phyloP scores from a whole-genome alignment of 23 red algal genomes.

The Gracilariopsis chorda region DNA sequence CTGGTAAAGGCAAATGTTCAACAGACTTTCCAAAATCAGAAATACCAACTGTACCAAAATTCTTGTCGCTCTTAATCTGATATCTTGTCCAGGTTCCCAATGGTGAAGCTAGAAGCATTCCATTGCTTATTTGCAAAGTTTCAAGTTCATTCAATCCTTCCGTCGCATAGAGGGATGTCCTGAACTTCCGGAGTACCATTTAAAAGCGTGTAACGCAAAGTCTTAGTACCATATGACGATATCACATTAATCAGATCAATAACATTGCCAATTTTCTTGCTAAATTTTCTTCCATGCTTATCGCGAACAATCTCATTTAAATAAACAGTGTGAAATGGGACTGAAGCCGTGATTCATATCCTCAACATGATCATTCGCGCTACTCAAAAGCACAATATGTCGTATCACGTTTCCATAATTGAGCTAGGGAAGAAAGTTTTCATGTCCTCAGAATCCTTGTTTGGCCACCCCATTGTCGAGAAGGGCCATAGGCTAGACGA shows the following conservation, averaged over 20 bases:
- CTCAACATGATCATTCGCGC: slow-evolving; percentile 97
- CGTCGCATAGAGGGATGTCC: slow-evolving; percentile 82
- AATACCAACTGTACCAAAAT: not conserved
- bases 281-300: slow-evolving; percentile 91
- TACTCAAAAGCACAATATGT: slow-evolving; percentile 97
- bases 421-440: slow-evolving; percentile 63
- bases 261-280: slow-evolving; percentile 93
- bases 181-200: slow-evolving; percentile 74
- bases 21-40: not conserved
- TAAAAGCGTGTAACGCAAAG: slow-evolving; percentile 75
- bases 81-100: slow-evolving; percentile 51
- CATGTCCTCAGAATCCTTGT: slow-evolving; percentile 62
- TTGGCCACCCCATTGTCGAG: slow-evolving; percentile 90
- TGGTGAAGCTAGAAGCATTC: slow-evolving; percentile 81
- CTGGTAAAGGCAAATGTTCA: slow-evolving; percentile 38
- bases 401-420: slow-evolving; percentile 95
- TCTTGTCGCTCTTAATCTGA: slow-evolving; percentile 23
- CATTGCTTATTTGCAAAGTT: slow-evolving; percentile 99
- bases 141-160: slow-evolving; percentile 66
- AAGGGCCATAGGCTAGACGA: slow-evolving; percentile 96
- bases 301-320: slow-evolving; percentile 93
- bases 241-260: slow-evolving; percentile 85
- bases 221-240: slow-evolving; percentile 80
- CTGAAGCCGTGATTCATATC: slow-evolving; percentile 60
- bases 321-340: slow-evolving; percentile 80